Conservation (phyloP, 371 early-diverging fungal species). For the Syncephalis plumigaleata region DNA sequence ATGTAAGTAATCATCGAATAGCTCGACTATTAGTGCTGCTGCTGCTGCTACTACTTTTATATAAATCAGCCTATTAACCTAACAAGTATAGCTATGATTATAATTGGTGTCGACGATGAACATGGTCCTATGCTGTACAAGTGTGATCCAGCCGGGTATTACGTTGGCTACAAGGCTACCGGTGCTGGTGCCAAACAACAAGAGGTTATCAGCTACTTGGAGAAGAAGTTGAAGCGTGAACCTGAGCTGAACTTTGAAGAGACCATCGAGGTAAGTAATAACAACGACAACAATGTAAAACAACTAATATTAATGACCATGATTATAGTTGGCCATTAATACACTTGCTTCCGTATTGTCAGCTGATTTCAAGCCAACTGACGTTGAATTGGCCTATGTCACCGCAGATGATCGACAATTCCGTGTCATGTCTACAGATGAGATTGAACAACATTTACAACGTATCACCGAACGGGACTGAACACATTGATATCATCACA, state of each 20-base stretch:
- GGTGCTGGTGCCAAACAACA: conserved; percentile 96
- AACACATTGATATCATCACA: no score
- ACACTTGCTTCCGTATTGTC: conserved; percentile 82
- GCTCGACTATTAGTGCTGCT: not conserved
- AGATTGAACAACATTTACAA: conserved; percentile 85
- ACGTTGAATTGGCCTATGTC: conserved; percentile 89
- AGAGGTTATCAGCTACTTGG: conserved; percentile 88
- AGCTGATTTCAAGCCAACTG: conserved; percentile 85
- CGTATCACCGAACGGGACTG: conserved; percentile 77
- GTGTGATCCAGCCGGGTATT: conserved; percentile 96
- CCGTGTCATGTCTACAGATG: conserved; percentile 54
- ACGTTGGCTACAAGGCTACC: conserved; percentile 90
- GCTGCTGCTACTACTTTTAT: not conserved
- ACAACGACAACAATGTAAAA: no score
- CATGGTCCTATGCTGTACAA: conserved; percentile 92
- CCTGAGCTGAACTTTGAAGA: conserved; percentile 65
- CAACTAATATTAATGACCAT: not conserved
- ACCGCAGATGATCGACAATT: conserved; percentile 54
- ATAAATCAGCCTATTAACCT: not conserved
- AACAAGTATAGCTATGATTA: conserved; percentile 72
- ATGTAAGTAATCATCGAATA: conserved; percentile 12
- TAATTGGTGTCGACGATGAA: conserved; percentile 92
- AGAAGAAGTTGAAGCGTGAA: conserved; percentile 91
- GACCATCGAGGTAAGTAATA: conserved; percentile 63
- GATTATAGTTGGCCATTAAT: conserved; percentile 81